Evolutionary conservation across 2,329 filamentous ascomycete species (phyloP), one percentile per base, ranked within the genome.

Genomic region (Cladosporium colombiae): DNA sequence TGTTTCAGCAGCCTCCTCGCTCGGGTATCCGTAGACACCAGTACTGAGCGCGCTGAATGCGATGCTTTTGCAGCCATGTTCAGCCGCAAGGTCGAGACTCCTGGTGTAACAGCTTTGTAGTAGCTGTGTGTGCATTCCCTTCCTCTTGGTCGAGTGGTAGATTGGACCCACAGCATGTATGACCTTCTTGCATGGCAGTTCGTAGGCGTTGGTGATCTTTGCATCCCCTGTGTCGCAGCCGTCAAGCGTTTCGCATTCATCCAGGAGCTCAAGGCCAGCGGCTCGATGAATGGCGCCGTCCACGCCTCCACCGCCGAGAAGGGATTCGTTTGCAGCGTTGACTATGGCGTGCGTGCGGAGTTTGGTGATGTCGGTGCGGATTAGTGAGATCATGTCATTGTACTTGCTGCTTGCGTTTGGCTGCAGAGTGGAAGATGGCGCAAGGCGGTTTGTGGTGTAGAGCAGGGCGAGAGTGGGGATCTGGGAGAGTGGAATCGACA

Each of bases 131-230:
- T 79, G 76, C 21, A 73, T 75, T 13, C 77, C 77, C 23, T 81
- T 71, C 14, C 75, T 74, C 21, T 81, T 75, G 3, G 76, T 73
- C 0, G 72, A 70, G 62, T 80, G 70, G 78, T 93, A 97, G 33
- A 96, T 79, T 0, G 95, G 95, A 0, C 95, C 95, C 3, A 97
- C 94, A 21, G 95, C 88, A 77, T 98, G 95, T 64, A 98, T 96
- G 70, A 98, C 86, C 69, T 91, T 88, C 66, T 86, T 84, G 73
- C 88, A 90, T 0, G 93, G 93, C 27, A 98, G 81, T 0, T 86
- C 73, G 78, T 95, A 93, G 10, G 88, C 94, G 40, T 81, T 77
- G 0, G 95, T 97, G 73, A 97, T 92, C 76, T 94, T 94, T 29
- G 93, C 91, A 29, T 85, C 82, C 60, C 95, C 94, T 0, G 91